Evolutionary conservation across 495 filamentous ascomycete genomes (phyloP), one percentile per base, ranked within the genome.

Genomic region (Annulohypoxylon stygium): DNA sequence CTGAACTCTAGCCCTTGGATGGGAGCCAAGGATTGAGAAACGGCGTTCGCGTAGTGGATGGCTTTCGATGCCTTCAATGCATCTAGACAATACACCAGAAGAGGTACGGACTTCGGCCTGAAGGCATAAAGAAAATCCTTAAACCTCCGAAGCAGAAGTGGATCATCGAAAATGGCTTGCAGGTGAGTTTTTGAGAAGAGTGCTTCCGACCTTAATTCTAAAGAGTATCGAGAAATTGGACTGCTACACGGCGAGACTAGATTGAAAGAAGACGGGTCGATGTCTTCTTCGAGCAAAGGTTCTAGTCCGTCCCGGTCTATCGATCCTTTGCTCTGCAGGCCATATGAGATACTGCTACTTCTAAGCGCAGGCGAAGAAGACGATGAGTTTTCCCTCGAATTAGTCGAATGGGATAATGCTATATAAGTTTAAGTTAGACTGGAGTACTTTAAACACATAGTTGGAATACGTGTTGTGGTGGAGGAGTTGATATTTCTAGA

Each of bases 51-150:
- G 76, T 93, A 93, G 25, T 84, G 79, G 51, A 94, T 87, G n/a
- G 92, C 89, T 68, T 89, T 83, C n/a, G 93, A 77, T 3, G 89
- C 90, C 68, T 93, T 93, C 59, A 86, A 78, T 0, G 90, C 83
- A 73, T 91, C 88, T 11, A 94, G 84, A 74, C 93, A 93, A 81
- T 93, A 93, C 39, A 86, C 87, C 1, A 95, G 83, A 8, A 92
- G 81, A 0, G 90, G 85, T 0, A 93, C 79, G 0, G 91, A 93
- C 12, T 88, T 78, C 25, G 89, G 87, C 14, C 90, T 87, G 41
- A 86, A 83, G 18, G 85, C 82, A 59, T 88, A 86, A 2, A 95
- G 81, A 67, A 92, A 94, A 3, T 86, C 80, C 14, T 87, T 89
- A 73, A 94, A 93, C 33, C 79, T 84, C 34, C 85, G 77, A 9